phyloP scores from a whole-genome alignment of 1,139 yeast species.

The Blastobotrys capitulatus region DNA sequence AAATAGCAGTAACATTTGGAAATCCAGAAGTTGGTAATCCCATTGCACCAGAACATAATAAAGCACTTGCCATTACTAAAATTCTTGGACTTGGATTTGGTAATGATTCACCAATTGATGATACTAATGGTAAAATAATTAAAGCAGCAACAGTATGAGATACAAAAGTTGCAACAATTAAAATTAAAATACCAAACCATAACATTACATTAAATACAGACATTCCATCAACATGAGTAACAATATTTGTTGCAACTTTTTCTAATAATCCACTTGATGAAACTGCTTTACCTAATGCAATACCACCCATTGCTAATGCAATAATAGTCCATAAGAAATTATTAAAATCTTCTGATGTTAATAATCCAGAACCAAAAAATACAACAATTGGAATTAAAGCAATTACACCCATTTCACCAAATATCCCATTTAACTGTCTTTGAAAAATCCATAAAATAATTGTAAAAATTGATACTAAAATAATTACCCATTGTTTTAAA shows the following conservation, averaged over 20 bases:
- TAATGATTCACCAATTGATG: conserved; percentile 75
- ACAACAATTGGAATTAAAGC: conserved; percentile 79
- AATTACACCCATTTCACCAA: conserved; percentile 89
- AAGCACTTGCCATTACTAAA: conserved; percentile 76
- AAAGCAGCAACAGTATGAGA: conserved; percentile 95
- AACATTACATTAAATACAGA: conserved; percentile 64
- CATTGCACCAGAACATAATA: conserved; percentile 89
- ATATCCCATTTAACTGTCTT: conserved; percentile 55
- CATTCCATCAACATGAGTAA: conserved; percentile 48
- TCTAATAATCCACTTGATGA: conserved; percentile 77
- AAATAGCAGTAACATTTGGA: conserved; percentile 94
- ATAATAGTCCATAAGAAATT: conserved; percentile 93
- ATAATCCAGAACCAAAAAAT: conserved; percentile 81
- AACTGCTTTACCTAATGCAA: conserved; percentile 88
- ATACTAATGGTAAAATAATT: conserved; percentile 81
- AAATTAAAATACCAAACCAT: conserved; percentile 70
- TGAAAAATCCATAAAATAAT: conserved; percentile 84
- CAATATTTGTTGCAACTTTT: conserved; percentile 71
- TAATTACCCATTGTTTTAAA: conserved; percentile 64
- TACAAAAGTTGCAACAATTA: conserved; percentile 86
- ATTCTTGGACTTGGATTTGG: conserved; percentile 63
- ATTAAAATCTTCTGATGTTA: conserved; percentile 82
- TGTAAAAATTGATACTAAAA: conserved; percentile 60
- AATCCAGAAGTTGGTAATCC: conserved; percentile 95
- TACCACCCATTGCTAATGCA: conserved; percentile 93